Conservation (phyloP, 2,329 filamentous ascomycete species). For the Fusarium sp. region DNA sequence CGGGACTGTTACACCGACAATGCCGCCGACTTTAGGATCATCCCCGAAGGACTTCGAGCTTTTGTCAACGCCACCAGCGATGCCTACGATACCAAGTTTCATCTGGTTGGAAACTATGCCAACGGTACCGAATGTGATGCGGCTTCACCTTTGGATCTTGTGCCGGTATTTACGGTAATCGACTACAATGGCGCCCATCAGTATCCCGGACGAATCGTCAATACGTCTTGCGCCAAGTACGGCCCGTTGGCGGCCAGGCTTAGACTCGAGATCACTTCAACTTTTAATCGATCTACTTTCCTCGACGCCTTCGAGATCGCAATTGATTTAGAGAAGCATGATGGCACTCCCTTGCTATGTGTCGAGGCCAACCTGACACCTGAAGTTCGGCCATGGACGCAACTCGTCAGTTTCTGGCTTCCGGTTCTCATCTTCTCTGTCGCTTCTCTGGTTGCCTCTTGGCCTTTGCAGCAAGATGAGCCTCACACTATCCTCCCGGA, state of each 20-base stretch:
- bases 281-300: constrained; percentile 10
- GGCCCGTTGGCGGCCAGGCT: not conserved
- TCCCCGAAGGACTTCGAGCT: constrained; percentile 19
- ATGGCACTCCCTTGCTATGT: not conserved
- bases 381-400: not conserved
- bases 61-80: not conserved
- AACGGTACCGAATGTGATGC: constrained; percentile 13
- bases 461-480: not conserved
- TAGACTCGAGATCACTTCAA: constrained; percentile 2
- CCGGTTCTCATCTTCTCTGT: constrained; percentile 9
- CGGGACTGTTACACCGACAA: constrained; percentile 11
- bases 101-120: not conserved
- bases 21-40: not conserved
- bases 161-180: not conserved
- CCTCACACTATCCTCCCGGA: not conserved
- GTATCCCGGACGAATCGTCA: constrained; percentile 6
- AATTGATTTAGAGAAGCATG: not conserved
- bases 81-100: constrained; percentile 5
- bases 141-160: not conserved
- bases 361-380: constrained; percentile 8
- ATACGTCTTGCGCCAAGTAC: constrained; percentile 9
- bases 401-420: constrained; percentile 19
- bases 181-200: constrained; percentile 1
- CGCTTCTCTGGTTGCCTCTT: not conserved
- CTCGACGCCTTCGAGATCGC: constrained; percentile 21